Conservation (phyloP, 1,284 basidiomycete genomes). For the Cyathus pygmaeus region DNA sequence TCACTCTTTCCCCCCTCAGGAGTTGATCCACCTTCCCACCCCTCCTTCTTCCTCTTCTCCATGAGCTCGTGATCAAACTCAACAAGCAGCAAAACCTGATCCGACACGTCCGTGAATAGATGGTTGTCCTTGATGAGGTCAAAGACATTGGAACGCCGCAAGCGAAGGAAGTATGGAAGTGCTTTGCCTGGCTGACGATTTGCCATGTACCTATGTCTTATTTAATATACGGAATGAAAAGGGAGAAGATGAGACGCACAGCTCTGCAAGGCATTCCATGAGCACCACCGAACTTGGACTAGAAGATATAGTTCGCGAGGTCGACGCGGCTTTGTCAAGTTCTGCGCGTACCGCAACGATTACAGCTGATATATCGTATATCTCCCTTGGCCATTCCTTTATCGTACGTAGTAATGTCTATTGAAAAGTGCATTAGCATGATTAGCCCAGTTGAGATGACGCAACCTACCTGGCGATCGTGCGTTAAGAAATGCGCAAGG, state of each 20-base stretch:
- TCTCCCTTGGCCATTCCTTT: slow-evolving; percentile 88
- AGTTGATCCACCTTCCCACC: slow-evolving; percentile 46
- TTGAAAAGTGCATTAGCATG: too few relatives aligned
- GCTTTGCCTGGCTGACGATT: slow-evolving; percentile 96
- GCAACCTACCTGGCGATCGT: slow-evolving; percentile 74
- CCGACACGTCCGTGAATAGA: slow-evolving; percentile 93
- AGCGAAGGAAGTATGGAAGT: slow-evolving; percentile 86
- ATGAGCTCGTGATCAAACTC: slow-evolving; percentile 94
- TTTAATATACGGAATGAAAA: background rate
- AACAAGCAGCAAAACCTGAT: slow-evolving; percentile 91
- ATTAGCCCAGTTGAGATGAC: background rate
- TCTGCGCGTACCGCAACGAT: slow-evolving; percentile 89
- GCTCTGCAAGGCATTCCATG: slow-evolving; percentile 93
- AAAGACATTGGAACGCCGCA: slow-evolving; percentile 91
- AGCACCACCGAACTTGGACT: slow-evolving; percentile 63
- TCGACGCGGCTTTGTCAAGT: slow-evolving; percentile 72
- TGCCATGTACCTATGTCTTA: slow-evolving; percentile 74
- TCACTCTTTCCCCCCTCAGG: slow-evolving; percentile 53
- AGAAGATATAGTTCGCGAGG: slow-evolving; percentile 52
- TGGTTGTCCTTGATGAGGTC: slow-evolving; percentile 95
- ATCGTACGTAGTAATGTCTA: slow-evolving; percentile 84
- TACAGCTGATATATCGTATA: slow-evolving; percentile 90
- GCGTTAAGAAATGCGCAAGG: slow-evolving; percentile 85
- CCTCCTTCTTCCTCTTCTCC: slow-evolving; percentile 62
- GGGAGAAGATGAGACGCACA: slow-evolving; percentile 62